Conservation (phyloP, 805 yeast species). For the Cyberlindnera misumaiensis region DNA sequence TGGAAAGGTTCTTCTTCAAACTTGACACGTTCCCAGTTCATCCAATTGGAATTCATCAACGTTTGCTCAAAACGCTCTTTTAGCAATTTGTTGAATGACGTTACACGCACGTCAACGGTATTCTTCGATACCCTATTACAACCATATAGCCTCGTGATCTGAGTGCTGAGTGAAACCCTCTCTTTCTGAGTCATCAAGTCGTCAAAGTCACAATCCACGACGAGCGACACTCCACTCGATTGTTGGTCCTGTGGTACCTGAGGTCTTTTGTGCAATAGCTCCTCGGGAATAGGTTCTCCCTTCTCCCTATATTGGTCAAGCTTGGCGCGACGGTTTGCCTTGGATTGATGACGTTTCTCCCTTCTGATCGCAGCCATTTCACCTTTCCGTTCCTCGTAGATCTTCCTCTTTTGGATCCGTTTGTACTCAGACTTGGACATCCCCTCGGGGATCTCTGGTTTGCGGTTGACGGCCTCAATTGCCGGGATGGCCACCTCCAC, state of each 20-base stretch:
- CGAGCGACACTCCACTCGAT: conserved; percentile 43
- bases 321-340: conserved; percentile 32
- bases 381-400: conserved; percentile 60
- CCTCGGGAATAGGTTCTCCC: conserved; percentile 35
- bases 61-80: conserved; percentile 61
- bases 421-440: conserved; percentile 87
- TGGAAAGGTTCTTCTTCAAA: conserved; percentile 31
- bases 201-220: conserved; percentile 90
- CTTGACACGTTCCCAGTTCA: conserved; percentile 60
- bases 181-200: conserved; percentile 78
- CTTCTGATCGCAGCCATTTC: conserved; percentile 47
- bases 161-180: conserved; percentile 63
- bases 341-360: conserved; percentile 45
- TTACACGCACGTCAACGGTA: conserved; percentile 51
- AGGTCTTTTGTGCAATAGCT: conserved; percentile 31
- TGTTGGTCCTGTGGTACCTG: conserved; percentile 35
- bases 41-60: conserved; percentile 46
- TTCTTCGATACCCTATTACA: conserved; percentile 58
- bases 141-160: conserved; percentile 76
- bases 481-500: too few relatives aligned
- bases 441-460: conserved; percentile 60
- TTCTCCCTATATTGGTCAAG: conserved; percentile 29
- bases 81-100: conserved; percentile 61
- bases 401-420: conserved; percentile 49
- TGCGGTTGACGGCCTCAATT: conserved; percentile 1